Evolutionary conservation across 768 basidiomycete genomes (phyloP).

Genomic region (Ramaria sp.): DNA sequence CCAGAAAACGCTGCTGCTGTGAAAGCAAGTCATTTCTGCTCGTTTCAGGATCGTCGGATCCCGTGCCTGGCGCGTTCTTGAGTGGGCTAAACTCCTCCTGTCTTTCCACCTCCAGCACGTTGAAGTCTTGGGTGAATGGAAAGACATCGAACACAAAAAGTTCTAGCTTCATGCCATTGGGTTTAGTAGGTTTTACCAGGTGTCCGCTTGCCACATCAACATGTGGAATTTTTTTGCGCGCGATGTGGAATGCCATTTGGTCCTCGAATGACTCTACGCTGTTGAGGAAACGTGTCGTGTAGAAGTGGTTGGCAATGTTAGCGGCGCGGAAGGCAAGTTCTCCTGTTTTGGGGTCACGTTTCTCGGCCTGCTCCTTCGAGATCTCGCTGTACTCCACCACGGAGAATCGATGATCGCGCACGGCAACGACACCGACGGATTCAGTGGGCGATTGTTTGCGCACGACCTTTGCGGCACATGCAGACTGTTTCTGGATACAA

Average conservation of each 20-base stretch:
- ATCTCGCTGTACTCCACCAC: conserved; percentile 99
- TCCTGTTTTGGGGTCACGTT: conserved; percentile 53
- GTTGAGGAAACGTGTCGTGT: conserved; percentile 78
- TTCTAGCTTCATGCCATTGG: conserved; percentile 99
- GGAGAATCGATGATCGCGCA: conserved; percentile 70
- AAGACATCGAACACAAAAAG: conserved; percentile 99
- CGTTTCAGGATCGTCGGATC: conserved; percentile 82
- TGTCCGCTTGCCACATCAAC: conserved; percentile 62
- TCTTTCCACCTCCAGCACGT: conserved; percentile 81
- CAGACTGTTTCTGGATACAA: conserved; percentile 78
- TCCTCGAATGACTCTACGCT: conserved; percentile 72
- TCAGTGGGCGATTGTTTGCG: conserved; percentile 81
- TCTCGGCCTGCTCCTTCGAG: conserved; percentile 74
- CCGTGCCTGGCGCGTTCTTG: conserved; percentile 94
- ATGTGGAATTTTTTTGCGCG: conserved; percentile 91
- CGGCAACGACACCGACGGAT: conserved; percentile 90
- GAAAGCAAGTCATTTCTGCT: conserved; percentile 81
- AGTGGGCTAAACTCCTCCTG: conserved; percentile 91
- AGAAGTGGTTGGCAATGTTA: conserved; percentile 98
- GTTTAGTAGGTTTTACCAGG: conserved; percentile 65
- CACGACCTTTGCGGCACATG: conserved; percentile 94
- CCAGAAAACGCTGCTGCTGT: conserved; percentile 81
- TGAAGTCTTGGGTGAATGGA: conserved; percentile 74
- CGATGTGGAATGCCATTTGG: conserved; percentile 93
- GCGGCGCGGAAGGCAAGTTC: conserved; percentile 87